Conservation (phyloP, 345 rosid genomes). For the Melaleuca alternifolia region DNA sequence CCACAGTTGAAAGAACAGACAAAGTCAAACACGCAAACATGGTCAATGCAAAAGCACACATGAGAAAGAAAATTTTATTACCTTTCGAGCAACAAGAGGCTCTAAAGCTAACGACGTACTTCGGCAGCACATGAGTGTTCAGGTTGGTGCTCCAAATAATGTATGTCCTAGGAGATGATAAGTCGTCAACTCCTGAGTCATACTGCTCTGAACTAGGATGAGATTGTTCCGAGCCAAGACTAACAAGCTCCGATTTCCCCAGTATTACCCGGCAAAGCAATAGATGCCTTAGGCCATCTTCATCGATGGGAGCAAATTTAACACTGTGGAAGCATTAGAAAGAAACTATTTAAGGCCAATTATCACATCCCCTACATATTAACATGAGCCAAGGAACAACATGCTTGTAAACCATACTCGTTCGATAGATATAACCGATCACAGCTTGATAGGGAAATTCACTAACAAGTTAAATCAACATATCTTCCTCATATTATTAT, state of each 20-base stretch:
- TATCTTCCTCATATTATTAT: neutral
- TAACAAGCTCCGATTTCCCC: constrained; percentile 62
- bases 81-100: constrained; percentile 24
- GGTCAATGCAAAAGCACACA: neutral
- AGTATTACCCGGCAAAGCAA: constrained; percentile 57
- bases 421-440: neutral
- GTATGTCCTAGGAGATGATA: constrained; percentile 42
- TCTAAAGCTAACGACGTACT: constrained; percentile 50
- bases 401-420: neutral
- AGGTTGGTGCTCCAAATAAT: constrained; percentile 61
- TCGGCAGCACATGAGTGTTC: constrained; percentile 69
- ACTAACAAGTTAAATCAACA: neutral
- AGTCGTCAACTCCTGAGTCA: constrained; percentile 60
- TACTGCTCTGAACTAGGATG: constrained; percentile 55
- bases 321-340: constrained; percentile 12
- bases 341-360: neutral
- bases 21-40: neutral
- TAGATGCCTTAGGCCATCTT: constrained; percentile 55
- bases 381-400: neutral
- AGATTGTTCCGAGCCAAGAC: constrained; percentile 32
- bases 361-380: neutral
- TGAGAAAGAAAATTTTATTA: neutral
- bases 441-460: neutral
- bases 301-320: constrained; percentile 24
- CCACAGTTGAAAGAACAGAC: neutral